Percentiles rank a stretch among this genome's conserved stretches.
Conservation (phyloP, 2,329 filamentous ascomycete species). For the Fusarium subglutinans region DNA sequence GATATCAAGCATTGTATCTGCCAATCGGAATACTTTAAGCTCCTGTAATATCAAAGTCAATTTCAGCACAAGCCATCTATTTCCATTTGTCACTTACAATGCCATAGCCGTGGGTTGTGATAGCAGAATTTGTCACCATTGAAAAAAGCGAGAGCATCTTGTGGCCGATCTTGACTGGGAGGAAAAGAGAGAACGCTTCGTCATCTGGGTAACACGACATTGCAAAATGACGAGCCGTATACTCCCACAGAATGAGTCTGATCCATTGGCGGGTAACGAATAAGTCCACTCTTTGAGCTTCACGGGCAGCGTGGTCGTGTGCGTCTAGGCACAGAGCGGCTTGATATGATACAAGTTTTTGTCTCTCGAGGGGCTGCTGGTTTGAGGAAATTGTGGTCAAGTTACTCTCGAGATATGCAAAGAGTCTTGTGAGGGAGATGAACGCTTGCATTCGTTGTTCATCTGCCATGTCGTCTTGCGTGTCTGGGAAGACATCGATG, state of each 20-base stretch:
- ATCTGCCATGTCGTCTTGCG: constrained; percentile 28
- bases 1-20: constrained; percentile 40
- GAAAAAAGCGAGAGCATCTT: constrained; percentile 40
- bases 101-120: constrained; percentile 41
- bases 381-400: constrained; percentile 29
- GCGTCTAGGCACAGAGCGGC: constrained; percentile 27
- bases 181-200: constrained; percentile 39
- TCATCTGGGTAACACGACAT: constrained; percentile 40
- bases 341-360: constrained; percentile 36
- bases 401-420: constrained; percentile 38
- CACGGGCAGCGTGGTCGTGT: constrained; percentile 26
- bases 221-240: constrained; percentile 40
- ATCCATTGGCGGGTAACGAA: constrained; percentile 45
- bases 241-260: constrained; percentile 42
- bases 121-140: constrained; percentile 34
- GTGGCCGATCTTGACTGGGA: constrained; percentile 40
- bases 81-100: constrained; percentile 24
- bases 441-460: constrained; percentile 33
- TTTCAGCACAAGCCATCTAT: too few relatives aligned
- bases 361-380: constrained; percentile 28
- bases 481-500: constrained; percentile 34
- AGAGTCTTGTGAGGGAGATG: constrained; percentile 34
- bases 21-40: constrained; percentile 40
- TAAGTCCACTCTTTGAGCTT: constrained; percentile 40
- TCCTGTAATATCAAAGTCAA: constrained; percentile 28